Evolutionary conservation across 2,329 filamentous ascomycete genomes (phyloP).

Genomic region (Pyrenochaeta sp.): DNA sequence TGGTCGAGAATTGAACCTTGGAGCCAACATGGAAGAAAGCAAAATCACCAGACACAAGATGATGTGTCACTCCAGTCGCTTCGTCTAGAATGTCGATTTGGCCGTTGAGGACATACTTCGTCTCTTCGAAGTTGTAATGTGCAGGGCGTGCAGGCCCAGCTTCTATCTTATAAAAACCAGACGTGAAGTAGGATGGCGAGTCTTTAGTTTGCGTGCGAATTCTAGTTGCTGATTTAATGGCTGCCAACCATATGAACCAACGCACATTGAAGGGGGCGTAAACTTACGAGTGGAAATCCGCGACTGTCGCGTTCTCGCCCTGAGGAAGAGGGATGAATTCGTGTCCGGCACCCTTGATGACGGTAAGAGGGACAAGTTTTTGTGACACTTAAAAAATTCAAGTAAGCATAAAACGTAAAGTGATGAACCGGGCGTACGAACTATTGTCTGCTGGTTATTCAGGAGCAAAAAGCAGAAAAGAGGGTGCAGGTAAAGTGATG

Average conservation of each 20-base stretch:
- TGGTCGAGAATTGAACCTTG: constrained; percentile 29
- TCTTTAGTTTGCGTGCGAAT: constrained; percentile 23
- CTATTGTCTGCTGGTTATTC: too few relatives aligned
- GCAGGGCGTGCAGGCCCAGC: constrained; percentile 22
- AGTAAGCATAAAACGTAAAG: too few relatives aligned
- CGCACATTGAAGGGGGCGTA: neutral
- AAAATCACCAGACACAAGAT: constrained; percentile 27
- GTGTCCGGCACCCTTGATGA: constrained; percentile 30
- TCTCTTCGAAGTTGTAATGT: constrained; percentile 26
- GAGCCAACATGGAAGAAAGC: constrained; percentile 28
- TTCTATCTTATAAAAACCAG: constrained; percentile 29
- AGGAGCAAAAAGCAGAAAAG: too few relatives aligned
- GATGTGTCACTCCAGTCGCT: constrained; percentile 25
- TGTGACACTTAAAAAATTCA: constrained; percentile 19
- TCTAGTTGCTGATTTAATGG: constrained; percentile 2
- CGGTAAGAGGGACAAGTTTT: constrained; percentile 25
- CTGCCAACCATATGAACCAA: neutral
- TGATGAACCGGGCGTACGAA: too few relatives aligned
- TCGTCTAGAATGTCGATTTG: constrained; percentile 29
- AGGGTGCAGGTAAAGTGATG: too few relatives aligned
- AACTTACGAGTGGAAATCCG: constrained; percentile 26
- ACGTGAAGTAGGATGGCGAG: constrained; percentile 22
- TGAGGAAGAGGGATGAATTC: constrained; percentile 24
- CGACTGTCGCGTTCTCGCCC: constrained; percentile 25
- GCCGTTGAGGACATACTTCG: constrained; percentile 25